Evolutionary conservation across 108 stramenopile genomes (phyloP), one percentile per base, ranked within the genome.

Genomic region (Pinguiococcus pyrenoidosus): DNA sequence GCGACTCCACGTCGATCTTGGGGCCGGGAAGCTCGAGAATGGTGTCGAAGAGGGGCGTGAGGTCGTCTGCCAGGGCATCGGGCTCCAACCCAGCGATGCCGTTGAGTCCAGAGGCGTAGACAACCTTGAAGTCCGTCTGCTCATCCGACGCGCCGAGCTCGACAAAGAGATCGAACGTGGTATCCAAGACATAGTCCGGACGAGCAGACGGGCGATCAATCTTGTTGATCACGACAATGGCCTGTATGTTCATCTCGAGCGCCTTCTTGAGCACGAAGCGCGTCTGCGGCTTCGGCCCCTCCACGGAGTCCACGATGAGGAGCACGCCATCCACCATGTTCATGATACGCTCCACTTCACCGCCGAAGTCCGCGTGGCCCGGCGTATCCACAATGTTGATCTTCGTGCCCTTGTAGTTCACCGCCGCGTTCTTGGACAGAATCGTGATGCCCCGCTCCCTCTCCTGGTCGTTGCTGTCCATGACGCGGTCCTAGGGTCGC

Each of bases 341-440:
- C 41, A 92, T 60, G 20, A 95, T 84, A 34, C 96, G 84, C 66
- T 98, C 91, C 7, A 94, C 96, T 66, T 99, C 98, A 26, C 95
- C 94, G n/a, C 92, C 87, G 49, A 99, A 96, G 55, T 99, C 97
- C 0, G 90, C 88, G 85, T 93, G 91, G 49, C 77, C 85, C 16
- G 98, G 98, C 18, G 98, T 96, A 70, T 99, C 98, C 63, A 99
- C 89, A 39, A 99, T 70, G 57, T 99, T 96, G 57, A 95, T 84
- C 54, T 93, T 95, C 8, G 77, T 62, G 7, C 81, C 93, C 48
- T 87, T 68, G 41, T 88, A 75, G 71, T 78, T 77, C 29, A 99
- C 84, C 7, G 89, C 87, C 45, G 90, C 69, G 62, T 92, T 92
- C 79, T 99, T 96, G 23, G 92, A 85, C 16, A 96, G 62, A 59